Conservation (phyloP, 2,329 filamentous ascomycete species). For the Fusarium camptoceras region DNA sequence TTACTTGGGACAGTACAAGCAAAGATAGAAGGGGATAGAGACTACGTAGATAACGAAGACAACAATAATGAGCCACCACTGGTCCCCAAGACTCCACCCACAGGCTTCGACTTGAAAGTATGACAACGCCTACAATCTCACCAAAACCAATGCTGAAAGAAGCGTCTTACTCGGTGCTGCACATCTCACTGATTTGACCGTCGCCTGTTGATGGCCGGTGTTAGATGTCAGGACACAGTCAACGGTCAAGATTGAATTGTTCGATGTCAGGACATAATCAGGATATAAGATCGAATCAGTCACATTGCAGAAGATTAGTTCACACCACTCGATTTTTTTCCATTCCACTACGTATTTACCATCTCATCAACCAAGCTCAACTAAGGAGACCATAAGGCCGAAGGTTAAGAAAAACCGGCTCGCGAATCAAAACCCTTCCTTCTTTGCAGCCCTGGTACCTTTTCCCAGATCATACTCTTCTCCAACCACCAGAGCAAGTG, state of each 20-base stretch:
- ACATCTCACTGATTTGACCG: too few relatives aligned
- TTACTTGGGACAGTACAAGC: too few relatives aligned
- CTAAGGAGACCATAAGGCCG: neutral
- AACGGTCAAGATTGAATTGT: too few relatives aligned
- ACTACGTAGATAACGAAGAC: too few relatives aligned
- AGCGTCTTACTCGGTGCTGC: too few relatives aligned
- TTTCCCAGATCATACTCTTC: neutral
- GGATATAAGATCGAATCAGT: neutral
- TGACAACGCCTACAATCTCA: too few relatives aligned
- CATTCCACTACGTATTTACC: neutral
- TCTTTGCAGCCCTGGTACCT: neutral
- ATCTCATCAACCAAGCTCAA: neutral
- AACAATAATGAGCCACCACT: too few relatives aligned
- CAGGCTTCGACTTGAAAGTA: too few relatives aligned
- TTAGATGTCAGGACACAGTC: neutral
- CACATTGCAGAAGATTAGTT: neutral
- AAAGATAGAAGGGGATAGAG: too few relatives aligned
- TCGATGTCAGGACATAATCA: neutral
- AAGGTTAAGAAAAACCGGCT: neutral
- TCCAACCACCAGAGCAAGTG: neutral
- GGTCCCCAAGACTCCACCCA: too few relatives aligned
- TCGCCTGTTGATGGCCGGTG: too few relatives aligned
- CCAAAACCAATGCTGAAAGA: too few relatives aligned
- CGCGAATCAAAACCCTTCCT: neutral
- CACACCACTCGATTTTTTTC: neutral